Base-by-base conservation (phyloP, 2,329 filamentous ascomycete genomes). In the Emmonsiellopsis sp. region DNA sequence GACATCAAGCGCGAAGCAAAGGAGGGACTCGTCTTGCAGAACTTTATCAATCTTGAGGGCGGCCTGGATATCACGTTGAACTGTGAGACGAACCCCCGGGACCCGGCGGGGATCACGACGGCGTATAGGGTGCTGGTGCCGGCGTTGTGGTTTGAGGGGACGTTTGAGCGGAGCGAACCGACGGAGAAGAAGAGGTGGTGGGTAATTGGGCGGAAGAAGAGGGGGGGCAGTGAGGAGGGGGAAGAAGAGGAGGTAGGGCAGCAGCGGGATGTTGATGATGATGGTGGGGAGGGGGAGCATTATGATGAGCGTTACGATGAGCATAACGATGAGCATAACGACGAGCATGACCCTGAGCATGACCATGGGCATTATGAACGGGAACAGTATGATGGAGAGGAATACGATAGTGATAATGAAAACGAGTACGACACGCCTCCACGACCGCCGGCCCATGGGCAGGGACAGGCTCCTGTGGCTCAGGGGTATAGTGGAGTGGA, bases 41-140 rank as follows among this genome's bases (percentile, higher is more conserved):
- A 70, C 48, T 72, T 74, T 53, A 74, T 97, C 55, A 83, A 95
- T 64, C 76, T 96, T 0, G 82, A 93, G 65, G 86, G 86, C 33
- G 90, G 89, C 0, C 74, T 98, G 8, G 90, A 96, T 59, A 85
- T 98, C 37, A 87, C 83, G 49, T 71, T 98, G 43, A 95, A 96
- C 62, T 83, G 95, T 57, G 93, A 98, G 71, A 83, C 96, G 56
- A 90, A 86, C 62, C 81, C 87, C 44, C 83, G 82, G 57, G 90
- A 98, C 62, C 92, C 93, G 0, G 80, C 87, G 0, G 94, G 93
- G 11, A 89, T 88, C 58, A 98, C 93, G 0, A 81, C 83, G 49
- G 88, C 90, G 7, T 98, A 98, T 68, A 79, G 89, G 40, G 73
- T 98, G 5, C 78, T 97, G 1, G 85, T 98, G 5, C 93, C 94